phyloP scores from a whole-genome alignment of 371 early-diverging fungal species.

The Smittium mucronatum region DNA sequence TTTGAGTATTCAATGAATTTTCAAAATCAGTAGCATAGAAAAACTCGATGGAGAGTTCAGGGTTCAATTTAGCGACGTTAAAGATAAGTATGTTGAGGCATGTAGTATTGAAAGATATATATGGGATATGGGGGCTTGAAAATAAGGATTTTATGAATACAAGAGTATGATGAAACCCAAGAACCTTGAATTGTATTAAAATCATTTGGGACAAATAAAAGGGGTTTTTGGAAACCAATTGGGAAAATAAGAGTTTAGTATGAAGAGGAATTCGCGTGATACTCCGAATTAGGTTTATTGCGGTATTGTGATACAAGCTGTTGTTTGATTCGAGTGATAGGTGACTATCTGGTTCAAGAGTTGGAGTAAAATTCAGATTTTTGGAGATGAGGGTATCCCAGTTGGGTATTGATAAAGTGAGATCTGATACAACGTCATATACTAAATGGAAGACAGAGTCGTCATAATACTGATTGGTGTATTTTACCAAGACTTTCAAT shows the following conservation, averaged over 20 bases:
- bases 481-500: background rate
- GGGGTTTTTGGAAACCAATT: background rate
- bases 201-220: background rate
- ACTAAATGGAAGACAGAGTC: background rate
- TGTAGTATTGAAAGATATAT: background rate
- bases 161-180: background rate
- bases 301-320: background rate
- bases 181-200: background rate
- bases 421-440: background rate
- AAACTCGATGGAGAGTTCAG: background rate
- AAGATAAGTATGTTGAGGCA: background rate
- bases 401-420: background rate
- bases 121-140: background rate
- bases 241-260: background rate
- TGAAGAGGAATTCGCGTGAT: background rate
- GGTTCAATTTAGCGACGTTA: background rate
- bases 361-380: background rate
- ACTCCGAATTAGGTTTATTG: background rate
- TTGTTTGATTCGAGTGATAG: background rate
- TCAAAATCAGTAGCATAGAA: background rate
- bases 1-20: too few species aligned
- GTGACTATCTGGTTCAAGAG: background rate
- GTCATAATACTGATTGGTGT: background rate
- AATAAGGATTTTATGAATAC: background rate
- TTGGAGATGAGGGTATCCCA: too few species aligned